These are phyloP conservation scores for Rhodotorula kratochvilovae DNA, from an alignment of 768 basidiomycete genomes.

Conservation along the genomic window DNA sequence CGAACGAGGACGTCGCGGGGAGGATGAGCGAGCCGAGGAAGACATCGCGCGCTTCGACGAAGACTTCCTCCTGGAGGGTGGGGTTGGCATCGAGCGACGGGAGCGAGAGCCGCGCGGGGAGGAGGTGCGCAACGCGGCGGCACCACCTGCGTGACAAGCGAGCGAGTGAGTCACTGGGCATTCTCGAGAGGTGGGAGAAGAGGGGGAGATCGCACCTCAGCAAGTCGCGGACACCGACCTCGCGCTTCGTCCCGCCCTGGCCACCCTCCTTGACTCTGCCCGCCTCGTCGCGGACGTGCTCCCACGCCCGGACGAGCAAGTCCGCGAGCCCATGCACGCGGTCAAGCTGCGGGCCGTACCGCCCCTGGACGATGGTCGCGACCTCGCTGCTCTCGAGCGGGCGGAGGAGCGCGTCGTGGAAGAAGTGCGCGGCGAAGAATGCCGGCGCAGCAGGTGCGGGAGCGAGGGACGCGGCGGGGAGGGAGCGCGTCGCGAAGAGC, in stretches of 20 bases:
- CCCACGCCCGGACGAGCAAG: constrained; percentile 68
- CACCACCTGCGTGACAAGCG: constrained; percentile 74
- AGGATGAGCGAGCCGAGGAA: constrained; percentile 58
- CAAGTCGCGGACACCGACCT: constrained; percentile 57
- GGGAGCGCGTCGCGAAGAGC: constrained; percentile 81
- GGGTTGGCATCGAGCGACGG: constrained; percentile 62
- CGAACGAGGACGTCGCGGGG: constrained; percentile 54
- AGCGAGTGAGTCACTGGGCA: neutral
- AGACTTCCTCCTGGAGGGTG: constrained; percentile 77
- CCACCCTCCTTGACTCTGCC: constrained; percentile 20
- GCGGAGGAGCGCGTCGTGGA: constrained; percentile 62
- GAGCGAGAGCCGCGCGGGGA: constrained; percentile 54
- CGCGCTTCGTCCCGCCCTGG: constrained; percentile 41
- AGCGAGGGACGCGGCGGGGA: constrained; percentile 42
- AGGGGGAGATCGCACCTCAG: constrained; percentile 19
- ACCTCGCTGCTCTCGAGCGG: constrained; percentile 67
- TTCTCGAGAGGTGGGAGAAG: neutral
- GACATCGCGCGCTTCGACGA: constrained; percentile 79
- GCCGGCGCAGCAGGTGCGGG: constrained; percentile 48
- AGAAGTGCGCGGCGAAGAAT: constrained; percentile 84
- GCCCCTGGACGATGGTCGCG: constrained; percentile 61
- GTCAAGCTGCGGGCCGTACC: constrained; percentile 58
- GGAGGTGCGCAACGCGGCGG: constrained; percentile 60
- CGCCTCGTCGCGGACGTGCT: constrained; percentile 54
- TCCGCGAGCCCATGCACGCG: constrained; percentile 51